Evolutionary conservation across 2,329 filamentous ascomycete species (phyloP), one percentile per base, ranked within the genome.

Genomic region (Triangularia setosa): DNA sequence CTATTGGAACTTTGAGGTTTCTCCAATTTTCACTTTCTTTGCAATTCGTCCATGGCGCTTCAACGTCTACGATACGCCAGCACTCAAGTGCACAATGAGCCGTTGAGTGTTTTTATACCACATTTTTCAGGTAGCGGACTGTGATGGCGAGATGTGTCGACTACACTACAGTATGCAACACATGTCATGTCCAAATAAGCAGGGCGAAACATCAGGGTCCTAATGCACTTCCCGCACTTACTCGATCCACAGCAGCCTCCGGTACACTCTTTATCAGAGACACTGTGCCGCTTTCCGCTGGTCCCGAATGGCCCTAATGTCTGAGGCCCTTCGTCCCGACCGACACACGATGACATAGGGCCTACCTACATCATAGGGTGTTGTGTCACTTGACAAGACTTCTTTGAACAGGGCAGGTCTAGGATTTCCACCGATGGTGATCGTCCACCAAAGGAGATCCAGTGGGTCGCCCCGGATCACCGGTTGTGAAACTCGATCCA

Each of bases 1-100:
- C 40, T n/a, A 48, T 48, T 48, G 58, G 58, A 65, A 68, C 64
- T 65, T 68, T 68, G 23, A 21, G 40, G 23, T 52, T 33, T 59
- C 40, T 48, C 40, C 55, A 30, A 59, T 25, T 59, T 44, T 25
- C 12, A 18, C 25, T n/a, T 25, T 44, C n/a, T 28, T 35, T 27
- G 55, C 25, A n/a, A 18, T n/a, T 18, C n/a, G 30, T 33, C 11
- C 30, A 33, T 44, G 35, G 11, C 35, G n/a, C n/a, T 48, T 18
- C 18, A 21, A 21, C 8, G 8, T 9, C n/a, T 18, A 8, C 40
- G 40, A 21, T 48, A 48, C 40, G 33, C 11, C 30, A 35, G 12
- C 33, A 40, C n/a, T 40, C 33, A 40, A 40, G 33, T 40, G 4
- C 14, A 40, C 4, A n/a, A n/a, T 8, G 11, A 33, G 30, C 2